A percentile compares a stretch with the other conserved stretches of the same genome.
phyloP scores from a whole-genome alignment of 2,329 filamentous ascomycete species.

The Neofusicoccum cordaticola region DNA sequence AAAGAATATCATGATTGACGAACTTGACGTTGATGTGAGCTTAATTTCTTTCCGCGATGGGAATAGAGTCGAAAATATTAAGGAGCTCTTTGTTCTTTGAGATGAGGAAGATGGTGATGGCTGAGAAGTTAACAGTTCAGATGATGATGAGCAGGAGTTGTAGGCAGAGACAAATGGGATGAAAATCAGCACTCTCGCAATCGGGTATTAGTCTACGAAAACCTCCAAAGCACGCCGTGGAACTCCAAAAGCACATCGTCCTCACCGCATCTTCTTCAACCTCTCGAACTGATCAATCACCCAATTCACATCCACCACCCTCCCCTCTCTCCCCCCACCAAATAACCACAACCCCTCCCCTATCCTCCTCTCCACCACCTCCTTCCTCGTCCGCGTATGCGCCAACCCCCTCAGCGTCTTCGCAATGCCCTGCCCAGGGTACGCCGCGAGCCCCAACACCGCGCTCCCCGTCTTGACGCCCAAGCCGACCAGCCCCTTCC shows the following conservation, averaged over 20 bases:
- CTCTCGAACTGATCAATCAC: neutral
- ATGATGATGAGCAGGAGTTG: too few species aligned
- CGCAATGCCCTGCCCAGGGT: neutral
- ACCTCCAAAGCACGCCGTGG: too few species aligned
- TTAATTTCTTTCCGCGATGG: too few species aligned
- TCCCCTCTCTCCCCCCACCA: neutral
- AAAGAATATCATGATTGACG: too few species aligned
- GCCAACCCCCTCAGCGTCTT: neutral
- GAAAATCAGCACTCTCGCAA: too few species aligned
- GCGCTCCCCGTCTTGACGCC: neutral
- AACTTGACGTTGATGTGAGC: too few species aligned
- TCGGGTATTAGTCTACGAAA: too few species aligned
- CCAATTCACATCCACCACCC: neutral
- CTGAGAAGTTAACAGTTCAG: too few species aligned
- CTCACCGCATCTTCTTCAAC: neutral
- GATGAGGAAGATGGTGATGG: too few species aligned
- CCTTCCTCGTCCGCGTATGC: neutral
- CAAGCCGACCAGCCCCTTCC: neutral
- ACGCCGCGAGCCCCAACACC: neutral
- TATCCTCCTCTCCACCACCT: neutral
- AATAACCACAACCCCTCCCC: slow-evolving; percentile 1
- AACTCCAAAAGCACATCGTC: neutral
- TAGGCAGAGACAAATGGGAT: too few species aligned
- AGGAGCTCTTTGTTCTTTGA: too few species aligned
- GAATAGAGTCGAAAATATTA: too few species aligned